These are phyloP conservation scores for Amanita rimosa DNA, from an alignment of 768 basidiomycete genomes.

Conservation along the genomic window DNA sequence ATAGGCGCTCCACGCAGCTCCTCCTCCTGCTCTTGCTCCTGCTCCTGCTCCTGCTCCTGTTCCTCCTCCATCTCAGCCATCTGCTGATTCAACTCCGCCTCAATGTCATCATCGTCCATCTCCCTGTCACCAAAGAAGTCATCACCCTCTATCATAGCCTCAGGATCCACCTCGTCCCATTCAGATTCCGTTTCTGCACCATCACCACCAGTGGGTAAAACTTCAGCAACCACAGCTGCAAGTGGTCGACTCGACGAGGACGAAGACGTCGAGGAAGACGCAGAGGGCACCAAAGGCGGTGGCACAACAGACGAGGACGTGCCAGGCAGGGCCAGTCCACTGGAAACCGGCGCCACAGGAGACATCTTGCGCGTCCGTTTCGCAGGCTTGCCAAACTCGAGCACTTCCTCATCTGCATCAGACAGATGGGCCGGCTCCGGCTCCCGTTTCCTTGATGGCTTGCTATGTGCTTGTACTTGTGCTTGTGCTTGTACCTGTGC, in stretches of 20 bases:
- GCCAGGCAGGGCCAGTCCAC: conserved; percentile 6
- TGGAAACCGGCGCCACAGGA: not conserved
- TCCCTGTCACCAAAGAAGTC: not conserved
- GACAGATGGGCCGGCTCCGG: conserved; percentile 12
- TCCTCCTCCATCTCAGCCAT: conserved; percentile 3
- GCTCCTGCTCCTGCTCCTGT: conserved; percentile 2
- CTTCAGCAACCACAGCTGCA: not conserved
- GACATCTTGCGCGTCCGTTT: conserved; percentile 1
- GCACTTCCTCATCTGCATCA: conserved; percentile 33
- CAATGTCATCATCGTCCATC: conserved; percentile 5
- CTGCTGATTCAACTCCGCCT: conserved; percentile 4
- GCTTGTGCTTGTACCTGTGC: not conserved
- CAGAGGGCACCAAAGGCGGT: conserved; percentile 1
- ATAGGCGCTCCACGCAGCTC: not conserved
- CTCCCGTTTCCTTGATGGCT: conserved; percentile 15
- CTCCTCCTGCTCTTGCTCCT: conserved; percentile 1
- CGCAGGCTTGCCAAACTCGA: conserved; percentile 37
- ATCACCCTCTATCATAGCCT: not conserved
- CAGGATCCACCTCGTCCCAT: conserved; percentile 7
- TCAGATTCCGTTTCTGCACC: conserved; percentile 5
- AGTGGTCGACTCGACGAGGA: not conserved
- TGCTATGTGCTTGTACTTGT: conserved; percentile 7
- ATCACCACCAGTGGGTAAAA: not conserved
- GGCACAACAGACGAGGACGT: conserved; percentile 3
- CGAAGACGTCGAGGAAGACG: not conserved